Conservation (phyloP, 192 early-diverging fungal genomes). For the Umbelopsis vinacea region DNA sequence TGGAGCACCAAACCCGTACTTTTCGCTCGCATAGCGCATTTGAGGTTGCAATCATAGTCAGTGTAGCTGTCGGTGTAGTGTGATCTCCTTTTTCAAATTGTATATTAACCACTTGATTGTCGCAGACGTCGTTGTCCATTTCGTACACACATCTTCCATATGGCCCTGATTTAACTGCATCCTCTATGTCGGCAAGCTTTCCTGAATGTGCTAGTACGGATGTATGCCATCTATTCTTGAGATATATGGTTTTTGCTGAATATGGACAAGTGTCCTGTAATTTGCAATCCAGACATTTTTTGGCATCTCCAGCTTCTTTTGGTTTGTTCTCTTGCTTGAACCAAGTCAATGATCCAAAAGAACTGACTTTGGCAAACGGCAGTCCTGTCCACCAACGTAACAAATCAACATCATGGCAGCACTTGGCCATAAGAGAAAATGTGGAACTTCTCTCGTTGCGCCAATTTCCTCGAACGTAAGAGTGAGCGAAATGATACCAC, state of each 20-base stretch:
- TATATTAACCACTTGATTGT: slow-evolving; percentile 59
- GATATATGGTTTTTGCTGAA: background rate
- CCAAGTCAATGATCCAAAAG: slow-evolving; percentile 64
- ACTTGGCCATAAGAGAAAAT: slow-evolving; percentile 68
- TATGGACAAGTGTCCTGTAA: background rate
- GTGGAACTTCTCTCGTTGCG: slow-evolving; percentile 53
- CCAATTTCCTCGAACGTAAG: slow-evolving; percentile 71
- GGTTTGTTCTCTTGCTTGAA: slow-evolving; percentile 63
- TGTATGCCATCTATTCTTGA: slow-evolving; percentile 7
- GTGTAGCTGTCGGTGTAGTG: slow-evolving; percentile 25
- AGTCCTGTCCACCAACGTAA: slow-evolving; percentile 26
- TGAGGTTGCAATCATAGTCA: slow-evolving; percentile 34
- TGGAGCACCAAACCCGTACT: slow-evolving; percentile 11
- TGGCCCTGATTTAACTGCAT: slow-evolving; percentile 51
- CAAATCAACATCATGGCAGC: slow-evolving; percentile 58
- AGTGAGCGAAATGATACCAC: slow-evolving; percentile 70
- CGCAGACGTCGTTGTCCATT: slow-evolving; percentile 70
- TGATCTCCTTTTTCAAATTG: slow-evolving; percentile 31
- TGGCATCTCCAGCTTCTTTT: slow-evolving; percentile 56
- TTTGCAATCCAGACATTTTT: background rate
- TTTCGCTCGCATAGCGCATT: slow-evolving; percentile 30
- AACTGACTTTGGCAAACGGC: slow-evolving; percentile 42
- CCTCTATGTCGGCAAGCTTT: slow-evolving; percentile 18
- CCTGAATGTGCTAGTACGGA: background rate
- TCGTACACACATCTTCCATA: slow-evolving; percentile 77